These are phyloP conservation scores for Umbelopsis sp. DNA, from an alignment of 192 early-diverging fungal genomes.

Conservation along the genomic window DNA sequence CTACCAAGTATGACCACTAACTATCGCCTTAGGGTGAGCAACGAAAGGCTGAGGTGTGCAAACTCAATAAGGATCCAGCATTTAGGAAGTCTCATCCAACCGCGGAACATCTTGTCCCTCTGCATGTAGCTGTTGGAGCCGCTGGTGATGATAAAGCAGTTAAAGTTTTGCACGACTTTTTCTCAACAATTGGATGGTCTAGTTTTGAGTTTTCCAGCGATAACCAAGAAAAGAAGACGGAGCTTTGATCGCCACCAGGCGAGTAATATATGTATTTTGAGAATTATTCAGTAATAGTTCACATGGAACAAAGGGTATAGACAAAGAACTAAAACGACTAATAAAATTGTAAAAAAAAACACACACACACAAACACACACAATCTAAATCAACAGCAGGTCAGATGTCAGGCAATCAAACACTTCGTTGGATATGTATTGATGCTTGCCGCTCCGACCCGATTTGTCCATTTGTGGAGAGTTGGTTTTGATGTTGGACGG, in stretches of 20 bases:
- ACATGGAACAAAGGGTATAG: neutral
- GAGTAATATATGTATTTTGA: neutral
- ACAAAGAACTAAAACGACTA: neutral
- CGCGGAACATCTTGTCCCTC: constrained; percentile 67
- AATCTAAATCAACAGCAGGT: neutral
- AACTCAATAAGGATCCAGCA: constrained; percentile 41
- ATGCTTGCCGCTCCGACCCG: neutral
- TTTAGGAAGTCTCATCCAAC: constrained; percentile 64
- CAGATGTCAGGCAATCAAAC: neutral
- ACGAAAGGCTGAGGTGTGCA: constrained; percentile 41
- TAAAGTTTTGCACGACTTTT: constrained; percentile 40
- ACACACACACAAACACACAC: no score
- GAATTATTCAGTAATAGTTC: neutral
- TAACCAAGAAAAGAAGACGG: neutral
- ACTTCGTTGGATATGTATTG: neutral
- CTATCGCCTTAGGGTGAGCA: constrained; percentile 31
- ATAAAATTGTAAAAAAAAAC: neutral
- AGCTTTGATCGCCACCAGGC: neutral
- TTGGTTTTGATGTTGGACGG: no score
- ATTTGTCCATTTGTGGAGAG: neutral
- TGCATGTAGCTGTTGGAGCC: constrained; percentile 68
- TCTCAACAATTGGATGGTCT: constrained; percentile 35
- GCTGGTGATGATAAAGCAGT: constrained; percentile 45
- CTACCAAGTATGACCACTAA: constrained; percentile 4
- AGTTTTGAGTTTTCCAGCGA: constrained; percentile 10